These are phyloP conservation scores for Pezicula rhizophila DNA, from an alignment of 2,329 filamentous ascomycete genomes.

Conservation along the genomic window DNA sequence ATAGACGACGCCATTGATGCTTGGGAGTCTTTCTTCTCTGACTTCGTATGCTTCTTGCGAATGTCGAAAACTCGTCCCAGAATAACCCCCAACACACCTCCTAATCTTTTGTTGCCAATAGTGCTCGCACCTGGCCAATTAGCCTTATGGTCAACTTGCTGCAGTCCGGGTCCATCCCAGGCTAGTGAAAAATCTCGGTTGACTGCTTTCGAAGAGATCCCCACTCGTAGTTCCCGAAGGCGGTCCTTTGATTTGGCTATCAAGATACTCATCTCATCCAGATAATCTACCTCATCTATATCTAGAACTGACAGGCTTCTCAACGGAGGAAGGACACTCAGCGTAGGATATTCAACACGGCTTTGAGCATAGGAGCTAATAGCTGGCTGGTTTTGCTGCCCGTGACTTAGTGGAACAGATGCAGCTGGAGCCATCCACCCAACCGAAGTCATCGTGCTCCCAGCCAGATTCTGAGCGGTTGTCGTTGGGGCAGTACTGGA, in stretches of 20 bases:
- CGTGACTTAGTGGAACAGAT: constrained; percentile 16
- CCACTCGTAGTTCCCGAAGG: constrained; percentile 66
- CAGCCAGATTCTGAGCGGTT: constrained; percentile 24
- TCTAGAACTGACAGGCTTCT: constrained; percentile 73
- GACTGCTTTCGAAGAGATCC: constrained; percentile 51
- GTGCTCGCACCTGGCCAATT: constrained; percentile 48
- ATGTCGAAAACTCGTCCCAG: constrained; percentile 63
- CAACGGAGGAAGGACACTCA: constrained; percentile 69
- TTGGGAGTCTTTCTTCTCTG: constrained; percentile 17
- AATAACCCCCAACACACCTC: constrained; percentile 63
- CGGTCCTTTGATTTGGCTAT: constrained; percentile 63
- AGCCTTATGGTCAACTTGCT: constrained; percentile 57
- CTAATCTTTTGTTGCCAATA: constrained; percentile 57
- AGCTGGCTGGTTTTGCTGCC: constrained; percentile 15
- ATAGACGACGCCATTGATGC: constrained; percentile 11
- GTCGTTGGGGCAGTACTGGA: constrained; percentile 13
- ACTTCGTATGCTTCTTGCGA: constrained; percentile 26
- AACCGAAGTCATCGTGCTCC: constrained; percentile 35
- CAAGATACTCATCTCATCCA: constrained; percentile 76
- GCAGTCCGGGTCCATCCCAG: constrained; percentile 56
- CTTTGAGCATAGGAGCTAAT: background rate
- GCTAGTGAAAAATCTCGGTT: constrained; percentile 49
- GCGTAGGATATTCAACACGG: constrained; percentile 56
- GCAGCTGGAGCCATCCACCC: constrained; percentile 30
- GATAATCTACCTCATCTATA: constrained; percentile 75